These are phyloP conservation scores for Penicillium fuscoglaucum DNA, from an alignment of 2,329 filamentous ascomycete species.

Conservation along the genomic window DNA sequence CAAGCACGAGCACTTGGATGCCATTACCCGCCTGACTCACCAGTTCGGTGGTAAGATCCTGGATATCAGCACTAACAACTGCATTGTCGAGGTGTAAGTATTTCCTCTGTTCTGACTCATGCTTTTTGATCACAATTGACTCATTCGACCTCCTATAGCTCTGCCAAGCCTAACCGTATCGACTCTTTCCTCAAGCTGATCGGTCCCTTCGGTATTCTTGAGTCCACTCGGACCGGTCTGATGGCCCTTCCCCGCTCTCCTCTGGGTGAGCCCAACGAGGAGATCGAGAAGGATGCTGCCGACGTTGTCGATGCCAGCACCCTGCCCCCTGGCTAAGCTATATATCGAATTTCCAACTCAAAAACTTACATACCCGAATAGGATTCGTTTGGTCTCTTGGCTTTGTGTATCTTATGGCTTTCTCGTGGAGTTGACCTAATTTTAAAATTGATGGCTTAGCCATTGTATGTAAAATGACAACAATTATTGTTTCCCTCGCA, in stretches of 20 bases:
- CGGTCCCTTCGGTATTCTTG: conserved; percentile 89
- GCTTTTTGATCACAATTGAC: not conserved
- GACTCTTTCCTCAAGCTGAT: conserved; percentile 98
- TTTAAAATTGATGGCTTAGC: conserved; percentile 10
- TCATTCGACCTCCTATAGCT: conserved; percentile 52
- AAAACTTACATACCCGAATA: conserved; percentile 29
- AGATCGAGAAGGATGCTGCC: conserved; percentile 80
- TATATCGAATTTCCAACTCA: conserved; percentile 16
- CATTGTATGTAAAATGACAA: conserved; percentile 16
- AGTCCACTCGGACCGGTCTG: conserved; percentile 90
- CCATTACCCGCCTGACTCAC: conserved; percentile 93
- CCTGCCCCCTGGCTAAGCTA: conserved; percentile 77
- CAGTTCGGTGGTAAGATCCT: conserved; percentile 97
- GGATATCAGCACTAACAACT: conserved; percentile 97
- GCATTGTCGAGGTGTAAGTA: conserved; percentile 92
- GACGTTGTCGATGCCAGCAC: conserved; percentile 94
- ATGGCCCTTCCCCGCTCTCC: conserved; percentile 97
- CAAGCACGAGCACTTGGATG: conserved; percentile 96
- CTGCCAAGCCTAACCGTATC: conserved; percentile 88
- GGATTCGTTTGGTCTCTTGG: conserved; percentile 18
- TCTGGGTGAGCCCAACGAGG: conserved; percentile 71
- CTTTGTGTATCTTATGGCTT: conserved; percentile 15
- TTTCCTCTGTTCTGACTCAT: not conserved
- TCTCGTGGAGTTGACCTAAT: conserved; percentile 10
- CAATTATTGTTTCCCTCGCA: conserved; percentile 6